Evolutionary conservation across 2,329 filamentous ascomycete species (phyloP).

Genomic region (Botrytis medusae): DNA sequence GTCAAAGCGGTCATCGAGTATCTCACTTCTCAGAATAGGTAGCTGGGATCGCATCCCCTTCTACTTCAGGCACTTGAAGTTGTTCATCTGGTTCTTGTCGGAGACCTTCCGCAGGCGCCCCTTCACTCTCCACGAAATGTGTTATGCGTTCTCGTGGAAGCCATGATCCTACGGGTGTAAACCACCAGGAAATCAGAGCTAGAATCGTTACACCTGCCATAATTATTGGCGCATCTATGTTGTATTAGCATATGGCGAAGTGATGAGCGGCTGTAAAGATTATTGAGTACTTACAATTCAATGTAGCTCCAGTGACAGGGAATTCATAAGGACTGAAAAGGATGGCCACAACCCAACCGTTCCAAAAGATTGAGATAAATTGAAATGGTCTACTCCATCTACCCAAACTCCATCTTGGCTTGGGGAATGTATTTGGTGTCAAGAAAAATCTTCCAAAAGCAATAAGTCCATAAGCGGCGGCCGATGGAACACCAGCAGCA

Average conservation of each 20-base stretch:
- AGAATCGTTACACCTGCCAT: slow-evolving; percentile 26
- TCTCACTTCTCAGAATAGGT: slow-evolving; percentile 21
- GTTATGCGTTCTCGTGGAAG: slow-evolving; percentile 21
- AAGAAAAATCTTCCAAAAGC: slow-evolving; percentile 26
- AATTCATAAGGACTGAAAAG: slow-evolving; percentile 23
- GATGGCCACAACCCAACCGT: slow-evolving; percentile 25
- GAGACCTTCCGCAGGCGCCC: slow-evolving; percentile 7
- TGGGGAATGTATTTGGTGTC: slow-evolving; percentile 23
- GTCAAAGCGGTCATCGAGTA: slow-evolving; percentile 12
- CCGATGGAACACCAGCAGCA: slow-evolving; percentile 24
- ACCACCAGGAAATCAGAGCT: slow-evolving; percentile 26
- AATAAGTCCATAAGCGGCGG: slow-evolving; percentile 26
- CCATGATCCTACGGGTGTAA: slow-evolving; percentile 18
- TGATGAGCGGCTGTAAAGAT: background rate
- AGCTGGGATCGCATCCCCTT: background rate
- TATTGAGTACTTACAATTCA: slow-evolving; percentile 14
- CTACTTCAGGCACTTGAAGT: background rate
- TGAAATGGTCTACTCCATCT: slow-evolving; percentile 22
- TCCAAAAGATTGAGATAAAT: slow-evolving; percentile 26
- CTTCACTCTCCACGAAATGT: slow-evolving; percentile 22
- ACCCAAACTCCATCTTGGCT: slow-evolving; percentile 24
- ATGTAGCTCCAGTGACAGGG: slow-evolving; percentile 16
- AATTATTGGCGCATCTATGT: slow-evolving; percentile 24
- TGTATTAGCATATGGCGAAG: slow-evolving; percentile 2
- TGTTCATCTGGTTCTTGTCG: slow-evolving; percentile 10